A percentile compares a stretch with the other conserved stretches of the same genome.
Conservation (phyloP, 768 basidiomycete genomes). For the Tulasnella sp. region DNA sequence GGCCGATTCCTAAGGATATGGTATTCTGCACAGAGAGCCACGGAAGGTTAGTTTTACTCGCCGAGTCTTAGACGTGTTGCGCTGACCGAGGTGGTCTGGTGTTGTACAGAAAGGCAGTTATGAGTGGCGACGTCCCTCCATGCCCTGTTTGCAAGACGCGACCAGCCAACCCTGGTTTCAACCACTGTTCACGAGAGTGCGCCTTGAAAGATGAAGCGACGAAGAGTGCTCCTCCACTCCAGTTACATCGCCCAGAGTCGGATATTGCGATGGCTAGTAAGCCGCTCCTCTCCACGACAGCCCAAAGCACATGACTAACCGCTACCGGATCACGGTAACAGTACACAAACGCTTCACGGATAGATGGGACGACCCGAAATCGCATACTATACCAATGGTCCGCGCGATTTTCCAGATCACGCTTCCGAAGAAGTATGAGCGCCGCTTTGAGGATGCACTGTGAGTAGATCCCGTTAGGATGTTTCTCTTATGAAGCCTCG, state of each 20-base stretch:
- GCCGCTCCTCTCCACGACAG: no score
- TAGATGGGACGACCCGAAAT: neutral
- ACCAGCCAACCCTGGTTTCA: neutral
- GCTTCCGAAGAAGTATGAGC: constrained; percentile 4
- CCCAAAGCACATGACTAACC: no score
- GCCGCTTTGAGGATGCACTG: neutral
- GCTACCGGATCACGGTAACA: neutral
- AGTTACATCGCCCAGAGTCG: no score
- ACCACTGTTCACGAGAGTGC: constrained; percentile 1
- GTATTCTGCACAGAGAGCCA: neutral
- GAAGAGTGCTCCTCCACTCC: neutral
- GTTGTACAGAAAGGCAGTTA: constrained; percentile 1
- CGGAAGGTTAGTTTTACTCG: neutral
- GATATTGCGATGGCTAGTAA: no score
- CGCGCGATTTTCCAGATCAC: neutral
- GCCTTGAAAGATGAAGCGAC: neutral
- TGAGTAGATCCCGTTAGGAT: neutral
- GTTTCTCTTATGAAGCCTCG: neutral
- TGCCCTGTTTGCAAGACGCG: neutral
- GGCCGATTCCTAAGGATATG: neutral
- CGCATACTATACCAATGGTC: neutral
- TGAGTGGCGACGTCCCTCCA: neutral
- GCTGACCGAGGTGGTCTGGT: neutral
- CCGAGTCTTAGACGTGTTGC: neutral
- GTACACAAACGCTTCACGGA: neutral